Evolutionary conservation across 495 filamentous ascomycete genomes (phyloP), one percentile per base, ranked within the genome.

Genomic region (Daldinia loculata): DNA sequence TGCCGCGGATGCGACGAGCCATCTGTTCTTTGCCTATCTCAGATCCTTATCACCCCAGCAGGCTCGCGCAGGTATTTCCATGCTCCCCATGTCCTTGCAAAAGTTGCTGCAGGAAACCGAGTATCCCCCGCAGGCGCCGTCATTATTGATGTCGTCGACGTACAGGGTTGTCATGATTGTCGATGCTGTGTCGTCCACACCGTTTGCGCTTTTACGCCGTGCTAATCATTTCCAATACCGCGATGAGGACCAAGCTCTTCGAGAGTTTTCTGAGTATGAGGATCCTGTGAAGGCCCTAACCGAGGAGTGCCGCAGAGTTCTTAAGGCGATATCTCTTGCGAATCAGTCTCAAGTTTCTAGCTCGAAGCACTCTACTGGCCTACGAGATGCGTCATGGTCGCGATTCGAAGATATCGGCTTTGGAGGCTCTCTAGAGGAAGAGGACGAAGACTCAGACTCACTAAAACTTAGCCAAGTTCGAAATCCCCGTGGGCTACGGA

Each of bases 11-110:
- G 95, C 96, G 50, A 91, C 94, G 11, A 96, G 94, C 76, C 95
- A 99, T 80, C 79, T 99, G 17, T 99, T 99, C 83, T 99, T 99
- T 76, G 96, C 95, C 52, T 99, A 98, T 76, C 86, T 99, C 38
- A 90, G 95, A 48, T 97, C 93, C 1, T 82, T 97, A 39, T 89
- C 94, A 0, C 95, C 96, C 36, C 91, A 95, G 61, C 86, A 89
- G 34, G 78, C 87, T 39, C 83, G 89, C 61, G 91, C 86, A 71
- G 90, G 89, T 41, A 96, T 98, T 57, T 91, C 93, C 2, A 84
- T 90, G 50, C 82, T 99, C 17, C 96, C 95, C 17, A 91, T 94
- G 72, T 97, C 96, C 39, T 84, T 99, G 48, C 93, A 97, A 79
- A 90, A 93, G 51, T 85, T 99, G 7, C 86, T 98, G 53, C 89